phyloP scores from a whole-genome alignment of 2,329 filamentous ascomycete species.

The Sclerotinia sclerotiorum region DNA sequence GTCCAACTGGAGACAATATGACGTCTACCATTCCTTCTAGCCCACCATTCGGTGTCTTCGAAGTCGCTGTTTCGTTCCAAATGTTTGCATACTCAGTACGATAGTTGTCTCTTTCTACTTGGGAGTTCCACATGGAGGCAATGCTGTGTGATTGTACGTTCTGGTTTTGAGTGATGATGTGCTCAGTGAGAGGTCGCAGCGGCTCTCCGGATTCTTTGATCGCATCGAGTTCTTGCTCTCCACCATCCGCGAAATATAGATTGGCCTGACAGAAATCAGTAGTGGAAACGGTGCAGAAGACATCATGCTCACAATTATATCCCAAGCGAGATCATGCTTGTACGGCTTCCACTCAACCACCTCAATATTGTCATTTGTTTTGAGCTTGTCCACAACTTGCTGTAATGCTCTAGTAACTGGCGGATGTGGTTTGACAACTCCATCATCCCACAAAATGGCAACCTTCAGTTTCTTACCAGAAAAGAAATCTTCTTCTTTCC shows the following conservation, averaged over 20 bases:
- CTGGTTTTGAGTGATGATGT: slow-evolving; percentile 56
- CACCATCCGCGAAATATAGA: slow-evolving; percentile 61
- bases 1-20: slow-evolving; percentile 59
- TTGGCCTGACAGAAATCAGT: slow-evolving; percentile 30
- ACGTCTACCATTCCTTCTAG: slow-evolving; percentile 52
- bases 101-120: slow-evolving; percentile 44
- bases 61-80: slow-evolving; percentile 40
- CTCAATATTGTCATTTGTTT: slow-evolving; percentile 47
- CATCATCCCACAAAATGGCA: slow-evolving; percentile 60
- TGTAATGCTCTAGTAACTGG: slow-evolving; percentile 57
- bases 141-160: slow-evolving; percentile 46
- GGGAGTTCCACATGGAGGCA: slow-evolving; percentile 46
- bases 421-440: slow-evolving; percentile 59
- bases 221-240: slow-evolving; percentile 50
- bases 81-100: slow-evolving; percentile 29
- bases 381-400: slow-evolving; percentile 54
- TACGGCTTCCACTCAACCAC: slow-evolving; percentile 56
- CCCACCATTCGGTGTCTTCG: slow-evolving; percentile 33
- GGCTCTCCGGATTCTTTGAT: slow-evolving; percentile 58
- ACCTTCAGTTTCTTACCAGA: slow-evolving; percentile 53
- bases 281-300: too few species aligned
- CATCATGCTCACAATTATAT: slow-evolving; percentile 45
- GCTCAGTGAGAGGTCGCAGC: slow-evolving; percentile 56
- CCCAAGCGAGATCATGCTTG: slow-evolving; percentile 52
- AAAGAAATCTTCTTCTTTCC: slow-evolving; percentile 45